Percentiles rank a stretch among this genome's conserved stretches.
These are phyloP conservation scores for Thelonectria olida DNA, from an alignment of 2,329 filamentous ascomycete genomes.

Conservation along the genomic window DNA sequence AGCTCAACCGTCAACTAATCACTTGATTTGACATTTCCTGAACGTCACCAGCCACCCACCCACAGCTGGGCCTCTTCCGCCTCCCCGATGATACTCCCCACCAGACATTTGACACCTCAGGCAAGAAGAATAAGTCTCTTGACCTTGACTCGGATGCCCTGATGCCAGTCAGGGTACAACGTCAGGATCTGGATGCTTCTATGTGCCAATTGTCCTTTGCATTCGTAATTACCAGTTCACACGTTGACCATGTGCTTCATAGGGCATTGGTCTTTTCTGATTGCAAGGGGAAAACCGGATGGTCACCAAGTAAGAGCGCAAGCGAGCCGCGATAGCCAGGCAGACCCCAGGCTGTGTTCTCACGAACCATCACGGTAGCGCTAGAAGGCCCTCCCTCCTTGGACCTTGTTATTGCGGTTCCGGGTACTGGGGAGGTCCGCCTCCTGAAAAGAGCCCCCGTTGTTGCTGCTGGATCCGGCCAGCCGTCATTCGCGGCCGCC, in stretches of 20 bases:
- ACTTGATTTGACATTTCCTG: constrained; percentile 27
- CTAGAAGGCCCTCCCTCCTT: constrained; percentile 26
- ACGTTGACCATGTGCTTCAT: constrained; percentile 1
- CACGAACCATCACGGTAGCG: constrained; percentile 36
- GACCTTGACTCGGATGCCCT: constrained; percentile 30
- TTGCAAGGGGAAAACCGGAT: constrained; percentile 25
- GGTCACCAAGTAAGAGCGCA: constrained; percentile 32
- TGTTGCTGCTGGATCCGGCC: constrained; percentile 33
- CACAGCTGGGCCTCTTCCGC: constrained; percentile 13
- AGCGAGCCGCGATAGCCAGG: constrained; percentile 41
- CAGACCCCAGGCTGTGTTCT: constrained; percentile 25
- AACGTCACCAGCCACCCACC: constrained; percentile 30
- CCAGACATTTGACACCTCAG: constrained; percentile 9
- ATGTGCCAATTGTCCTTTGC: not conserved
- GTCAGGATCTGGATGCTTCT: constrained; percentile 17
- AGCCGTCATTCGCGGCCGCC: constrained; percentile 22
- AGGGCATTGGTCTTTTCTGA: constrained; percentile 20
- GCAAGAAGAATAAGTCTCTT: constrained; percentile 17
- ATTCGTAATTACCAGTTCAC: not conserved
- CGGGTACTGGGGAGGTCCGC: constrained; percentile 32
- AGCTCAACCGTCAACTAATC: not conserved
- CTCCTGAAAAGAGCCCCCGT: constrained; percentile 34
- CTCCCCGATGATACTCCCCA: constrained; percentile 29
- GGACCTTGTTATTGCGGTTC: constrained; percentile 20
- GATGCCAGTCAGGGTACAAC: constrained; percentile 7